A percentile compares a stretch with the other conserved stretches of the same genome.
Conservation (phyloP, 441 rosid genomes). For the Gossypium gossypioides region DNA sequence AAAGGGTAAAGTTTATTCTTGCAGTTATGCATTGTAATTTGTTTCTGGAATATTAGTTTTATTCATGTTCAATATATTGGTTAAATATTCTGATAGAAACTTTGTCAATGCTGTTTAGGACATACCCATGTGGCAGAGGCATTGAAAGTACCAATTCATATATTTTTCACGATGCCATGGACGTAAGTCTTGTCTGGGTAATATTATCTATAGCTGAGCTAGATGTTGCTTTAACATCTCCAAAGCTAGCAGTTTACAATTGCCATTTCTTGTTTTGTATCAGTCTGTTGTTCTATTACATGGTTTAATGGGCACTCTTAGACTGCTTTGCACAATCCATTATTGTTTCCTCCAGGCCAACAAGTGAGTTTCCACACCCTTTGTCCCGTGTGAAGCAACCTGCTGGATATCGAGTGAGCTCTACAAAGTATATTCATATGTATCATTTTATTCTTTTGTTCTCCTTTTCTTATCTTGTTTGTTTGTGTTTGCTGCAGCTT, state of each 20-base stretch:
- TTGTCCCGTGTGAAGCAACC: conserved; percentile 93
- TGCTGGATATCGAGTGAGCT: conserved; percentile 91
- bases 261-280: conserved; percentile 14
- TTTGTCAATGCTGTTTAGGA: conserved; percentile 41
- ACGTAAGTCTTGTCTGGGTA: conserved; percentile 81
- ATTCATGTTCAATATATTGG: conserved; percentile 4
- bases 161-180: conserved; percentile 99
- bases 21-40: background rate
- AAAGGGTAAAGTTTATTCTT: background rate
- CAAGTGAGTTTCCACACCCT: conserved; percentile 97
- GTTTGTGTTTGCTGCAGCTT: conserved; percentile 39
- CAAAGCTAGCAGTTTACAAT: conserved; percentile 11
- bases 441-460: background rate
- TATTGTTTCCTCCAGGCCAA: conserved; percentile 55
- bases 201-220: conserved; percentile 29
- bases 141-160: conserved; percentile 76
- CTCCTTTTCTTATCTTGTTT: conserved; percentile 14
- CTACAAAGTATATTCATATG: conserved; percentile 10
- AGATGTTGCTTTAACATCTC: conserved; percentile 18
- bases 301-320: conserved; percentile 23
- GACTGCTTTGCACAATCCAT: conserved; percentile 18
- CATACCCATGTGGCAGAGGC: conserved; percentile 97
- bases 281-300: conserved; percentile 13
- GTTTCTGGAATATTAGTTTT: conserved; percentile 4
- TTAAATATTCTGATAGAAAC: conserved; percentile 24